phyloP scores from a whole-genome alignment of 139 green algal species.

The Closterium sp. region DNA sequence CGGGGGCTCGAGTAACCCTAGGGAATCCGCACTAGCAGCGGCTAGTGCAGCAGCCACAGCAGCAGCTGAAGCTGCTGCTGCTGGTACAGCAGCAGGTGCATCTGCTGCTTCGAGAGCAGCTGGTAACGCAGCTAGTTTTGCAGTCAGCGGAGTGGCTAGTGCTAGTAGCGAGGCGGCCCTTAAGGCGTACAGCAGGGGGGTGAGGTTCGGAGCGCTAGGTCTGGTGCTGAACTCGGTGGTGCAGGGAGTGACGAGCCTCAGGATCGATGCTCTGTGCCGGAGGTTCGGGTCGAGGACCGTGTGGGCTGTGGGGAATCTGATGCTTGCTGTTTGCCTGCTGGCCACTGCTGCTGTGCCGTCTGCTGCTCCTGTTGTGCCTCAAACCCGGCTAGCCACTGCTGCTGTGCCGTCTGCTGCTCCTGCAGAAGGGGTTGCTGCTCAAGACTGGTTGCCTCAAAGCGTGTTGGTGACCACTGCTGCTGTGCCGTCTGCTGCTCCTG shows the following conservation, averaged over 20 bases:
- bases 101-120: too few species aligned
- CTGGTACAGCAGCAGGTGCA: too few species aligned
- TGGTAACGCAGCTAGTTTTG: background rate
- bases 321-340: slow-evolving; percentile 21
- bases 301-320: slow-evolving; percentile 31
- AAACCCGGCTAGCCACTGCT: too few species aligned
- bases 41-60: too few species aligned
- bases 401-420: too few species aligned
- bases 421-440: background rate
- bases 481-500: background rate
- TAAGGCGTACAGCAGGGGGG: slow-evolving; percentile 31
- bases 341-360: background rate
- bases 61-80: too few species aligned
- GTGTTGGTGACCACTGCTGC: background rate
- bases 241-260: slow-evolving; percentile 16
- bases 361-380: background rate
- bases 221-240: slow-evolving; percentile 54
- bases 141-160: too few species aligned
- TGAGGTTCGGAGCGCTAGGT: slow-evolving; percentile 41
- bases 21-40: background rate
- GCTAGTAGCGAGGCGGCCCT: background rate
- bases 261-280: slow-evolving; percentile 39
- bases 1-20: background rate
- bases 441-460: background rate
- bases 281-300: slow-evolving; percentile 20